phyloP scores from a whole-genome alignment of 768 basidiomycete genomes.

The Termitomyces sp. region DNA sequence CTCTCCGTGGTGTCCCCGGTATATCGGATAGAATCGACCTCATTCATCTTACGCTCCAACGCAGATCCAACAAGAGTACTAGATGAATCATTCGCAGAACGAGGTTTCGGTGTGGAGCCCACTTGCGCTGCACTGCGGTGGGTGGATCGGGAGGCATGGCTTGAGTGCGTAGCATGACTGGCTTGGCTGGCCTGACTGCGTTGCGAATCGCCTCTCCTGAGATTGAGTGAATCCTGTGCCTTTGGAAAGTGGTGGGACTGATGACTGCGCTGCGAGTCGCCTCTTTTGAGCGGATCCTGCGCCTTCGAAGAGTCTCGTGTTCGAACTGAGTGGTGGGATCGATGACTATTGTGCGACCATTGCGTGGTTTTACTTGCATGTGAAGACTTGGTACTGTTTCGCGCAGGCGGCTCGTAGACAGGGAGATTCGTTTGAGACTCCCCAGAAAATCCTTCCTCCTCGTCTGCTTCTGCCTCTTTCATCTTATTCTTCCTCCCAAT shows the following conservation, averaged over 20 bases:
- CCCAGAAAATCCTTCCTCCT: slow-evolving; percentile 19
- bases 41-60: slow-evolving; percentile 61
- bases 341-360: slow-evolving; percentile 11
- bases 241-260: slow-evolving; percentile 7
- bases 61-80: slow-evolving; percentile 75
- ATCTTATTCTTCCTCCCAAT: slow-evolving; percentile 48
- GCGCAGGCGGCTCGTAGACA: slow-evolving; percentile 33
- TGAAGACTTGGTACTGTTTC: slow-evolving; percentile 33
- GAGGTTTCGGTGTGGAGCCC: slow-evolving; percentile 11
- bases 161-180: slow-evolving; percentile 16
- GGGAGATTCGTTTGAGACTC: slow-evolving; percentile 29
- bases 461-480: slow-evolving; percentile 30
- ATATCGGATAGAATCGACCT: slow-evolving; percentile 48
- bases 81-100: slow-evolving; percentile 54
- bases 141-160: slow-evolving; percentile 21
- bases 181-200: slow-evolving; percentile 15
- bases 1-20: slow-evolving; percentile 54
- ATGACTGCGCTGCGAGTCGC: slow-evolving; percentile 18
- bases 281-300: slow-evolving; percentile 8
- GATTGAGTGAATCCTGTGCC: slow-evolving; percentile 6
- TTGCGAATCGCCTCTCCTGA: slow-evolving; percentile 21
- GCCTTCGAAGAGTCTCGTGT: slow-evolving; percentile 9
- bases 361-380: slow-evolving; percentile 29
- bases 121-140: slow-evolving; percentile 16
- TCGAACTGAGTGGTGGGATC: slow-evolving; percentile 3